phyloP scores from a whole-genome alignment of 176 grass and related monocot genomes.

The Leersia perrieri region DNA sequence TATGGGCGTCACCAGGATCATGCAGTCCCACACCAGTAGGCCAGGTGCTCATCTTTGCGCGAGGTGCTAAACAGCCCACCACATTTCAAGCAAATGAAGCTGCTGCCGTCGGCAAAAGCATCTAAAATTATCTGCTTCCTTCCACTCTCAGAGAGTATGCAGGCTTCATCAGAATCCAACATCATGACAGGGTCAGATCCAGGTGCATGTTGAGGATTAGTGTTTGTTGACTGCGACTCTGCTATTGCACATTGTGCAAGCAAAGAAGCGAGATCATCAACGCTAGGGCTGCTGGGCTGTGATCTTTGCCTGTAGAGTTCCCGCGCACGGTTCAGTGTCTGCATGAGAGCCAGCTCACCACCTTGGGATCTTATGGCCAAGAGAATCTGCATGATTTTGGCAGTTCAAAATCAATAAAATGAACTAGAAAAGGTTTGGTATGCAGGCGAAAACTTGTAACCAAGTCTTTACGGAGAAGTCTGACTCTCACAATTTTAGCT shows the following conservation, averaged over 20 bases:
- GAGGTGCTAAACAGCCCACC: slow-evolving; percentile 73
- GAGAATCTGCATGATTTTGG: slow-evolving; percentile 49
- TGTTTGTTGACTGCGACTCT: slow-evolving; percentile 50
- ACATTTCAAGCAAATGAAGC: slow-evolving; percentile 90
- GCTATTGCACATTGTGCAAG: slow-evolving; percentile 92
- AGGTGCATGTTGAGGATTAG: slow-evolving; percentile 21
- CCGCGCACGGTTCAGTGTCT: slow-evolving; percentile 72
- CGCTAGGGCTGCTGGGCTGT: slow-evolving; percentile 33
- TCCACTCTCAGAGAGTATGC: slow-evolving; percentile 72
- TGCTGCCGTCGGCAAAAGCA: slow-evolving; percentile 87
- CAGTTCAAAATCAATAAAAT: slow-evolving; percentile 2
- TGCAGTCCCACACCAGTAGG: slow-evolving; percentile 72
- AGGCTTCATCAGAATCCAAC: slow-evolving; percentile 54
- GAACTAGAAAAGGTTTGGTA: background rate
- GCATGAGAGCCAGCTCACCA: slow-evolving; percentile 75
- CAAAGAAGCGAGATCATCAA: slow-evolving; percentile 74
- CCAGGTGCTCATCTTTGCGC: slow-evolving; percentile 81
- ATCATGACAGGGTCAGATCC: slow-evolving; percentile 41
- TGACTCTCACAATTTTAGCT: background rate
- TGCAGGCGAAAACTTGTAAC: background rate
- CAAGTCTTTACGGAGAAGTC: background rate
- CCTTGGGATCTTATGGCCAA: slow-evolving; percentile 77
- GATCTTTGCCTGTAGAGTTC: slow-evolving; percentile 68
- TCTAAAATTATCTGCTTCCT: slow-evolving; percentile 90
- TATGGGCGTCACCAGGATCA: slow-evolving; percentile 37